phyloP scores from a whole-genome alignment of 2,329 filamentous ascomycete species.

The Nannizziopsis arthrosporioides region DNA sequence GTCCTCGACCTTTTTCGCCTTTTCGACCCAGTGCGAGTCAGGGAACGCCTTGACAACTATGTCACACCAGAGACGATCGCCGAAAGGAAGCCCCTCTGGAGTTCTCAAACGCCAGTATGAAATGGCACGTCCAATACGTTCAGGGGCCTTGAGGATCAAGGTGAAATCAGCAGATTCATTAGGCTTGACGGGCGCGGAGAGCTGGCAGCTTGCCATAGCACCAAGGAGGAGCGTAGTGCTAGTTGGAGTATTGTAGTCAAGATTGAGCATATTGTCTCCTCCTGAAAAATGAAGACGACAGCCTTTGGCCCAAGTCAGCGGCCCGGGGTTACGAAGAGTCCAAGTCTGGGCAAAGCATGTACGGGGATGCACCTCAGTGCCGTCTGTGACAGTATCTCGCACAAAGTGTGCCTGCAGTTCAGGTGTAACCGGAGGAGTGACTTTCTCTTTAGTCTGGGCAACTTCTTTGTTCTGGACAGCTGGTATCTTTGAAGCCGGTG shows the following conservation, averaged over 20 bases:
- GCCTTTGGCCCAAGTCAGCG: conserved; percentile 69
- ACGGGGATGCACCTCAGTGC: conserved; percentile 57
- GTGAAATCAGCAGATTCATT: conserved; percentile 71
- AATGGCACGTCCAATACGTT: conserved; percentile 64
- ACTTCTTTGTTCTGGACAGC: no score
- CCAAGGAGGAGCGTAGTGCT: conserved; percentile 63
- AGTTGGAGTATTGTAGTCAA: conserved; percentile 69
- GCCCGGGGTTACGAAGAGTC: conserved; percentile 78
- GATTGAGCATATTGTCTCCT: conserved; percentile 90
- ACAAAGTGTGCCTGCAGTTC: conserved; percentile 55
- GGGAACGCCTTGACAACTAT: conserved; percentile 50
- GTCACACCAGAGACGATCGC: conserved; percentile 91
- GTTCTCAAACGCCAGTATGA: conserved; percentile 95
- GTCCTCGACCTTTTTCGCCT: conserved; percentile 12
- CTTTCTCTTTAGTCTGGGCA: conserved; percentile 1
- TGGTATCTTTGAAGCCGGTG: neutral
- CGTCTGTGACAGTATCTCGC: conserved; percentile 66
- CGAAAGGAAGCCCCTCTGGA: conserved; percentile 68
- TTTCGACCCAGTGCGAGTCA: neutral
- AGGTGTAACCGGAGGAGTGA: no score
- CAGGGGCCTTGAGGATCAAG: conserved; percentile 69
- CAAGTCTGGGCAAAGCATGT: conserved; percentile 79
- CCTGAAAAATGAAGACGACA: conserved; percentile 85
- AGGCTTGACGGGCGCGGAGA: conserved; percentile 55
- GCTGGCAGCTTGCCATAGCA: conserved; percentile 71